phyloP scores from a whole-genome alignment of 2,329 filamentous ascomycete genomes.

The Elsinoe arachidis region DNA sequence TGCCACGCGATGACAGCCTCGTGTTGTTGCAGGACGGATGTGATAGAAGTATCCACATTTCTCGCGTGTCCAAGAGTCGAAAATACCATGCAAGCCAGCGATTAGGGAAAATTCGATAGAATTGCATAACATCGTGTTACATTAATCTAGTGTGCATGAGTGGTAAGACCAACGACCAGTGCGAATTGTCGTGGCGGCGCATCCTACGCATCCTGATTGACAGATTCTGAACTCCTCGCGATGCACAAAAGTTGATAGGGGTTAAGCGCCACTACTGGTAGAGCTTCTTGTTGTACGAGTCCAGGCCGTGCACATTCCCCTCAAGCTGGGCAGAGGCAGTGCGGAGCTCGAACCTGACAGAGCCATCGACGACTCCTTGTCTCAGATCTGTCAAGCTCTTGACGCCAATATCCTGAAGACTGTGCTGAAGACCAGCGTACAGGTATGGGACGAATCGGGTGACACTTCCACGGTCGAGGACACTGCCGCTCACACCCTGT shows the following conservation, averaged over 20 bases:
- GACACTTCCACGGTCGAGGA: constrained; percentile 75
- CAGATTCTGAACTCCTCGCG: not conserved
- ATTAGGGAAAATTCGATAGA: no score
- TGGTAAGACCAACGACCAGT: not conserved
- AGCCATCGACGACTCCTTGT: constrained; percentile 61
- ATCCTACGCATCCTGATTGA: not conserved
- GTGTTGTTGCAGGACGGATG: no score
- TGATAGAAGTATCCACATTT: no score
- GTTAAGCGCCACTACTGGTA: constrained; percentile 54
- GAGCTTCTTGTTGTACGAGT: constrained; percentile 99
- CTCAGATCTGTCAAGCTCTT: constrained; percentile 72
- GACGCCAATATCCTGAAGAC: constrained; percentile 87
- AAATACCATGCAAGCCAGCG: no score
- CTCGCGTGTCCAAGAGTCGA: no score
- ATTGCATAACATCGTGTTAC: no score
- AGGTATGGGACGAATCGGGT: constrained; percentile 96
- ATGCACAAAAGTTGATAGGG: not conserved
- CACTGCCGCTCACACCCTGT: constrained; percentile 85
- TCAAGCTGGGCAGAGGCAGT: constrained; percentile 92
- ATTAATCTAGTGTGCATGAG: no score
- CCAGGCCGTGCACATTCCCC: constrained; percentile 91
- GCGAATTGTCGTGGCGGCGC: not conserved
- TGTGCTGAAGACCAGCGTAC: constrained; percentile 91
- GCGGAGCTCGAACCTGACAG: constrained; percentile 83
- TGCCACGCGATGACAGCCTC: no score